A percentile compares a stretch with the other conserved stretches of the same genome.
phyloP scores from a whole-genome alignment of 441 rosid species.

The Sinapis alba region DNA sequence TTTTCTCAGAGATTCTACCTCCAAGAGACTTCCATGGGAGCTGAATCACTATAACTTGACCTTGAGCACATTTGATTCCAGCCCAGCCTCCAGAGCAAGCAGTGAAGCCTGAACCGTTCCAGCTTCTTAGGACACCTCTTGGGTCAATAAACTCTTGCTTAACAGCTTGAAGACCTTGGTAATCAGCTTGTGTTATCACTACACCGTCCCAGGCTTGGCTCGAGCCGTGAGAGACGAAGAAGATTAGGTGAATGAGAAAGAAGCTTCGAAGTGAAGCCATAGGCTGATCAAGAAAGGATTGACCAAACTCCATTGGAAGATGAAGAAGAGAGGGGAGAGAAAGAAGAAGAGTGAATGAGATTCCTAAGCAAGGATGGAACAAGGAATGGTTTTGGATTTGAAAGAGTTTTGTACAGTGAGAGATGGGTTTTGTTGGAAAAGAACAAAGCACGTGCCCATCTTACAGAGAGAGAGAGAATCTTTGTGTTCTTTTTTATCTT shows the following conservation, averaged over 20 bases:
- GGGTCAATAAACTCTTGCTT: conserved; percentile 67
- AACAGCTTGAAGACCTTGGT: conserved; percentile 65
- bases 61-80: conserved; percentile 89
- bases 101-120: conserved; percentile 74
- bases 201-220: conserved; percentile 75
- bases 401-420: conserved; percentile 48
- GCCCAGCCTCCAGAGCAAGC: conserved; percentile 90
- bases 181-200: conserved; percentile 68
- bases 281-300: background rate
- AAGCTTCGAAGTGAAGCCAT: background rate
- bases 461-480: conserved; percentile 39
- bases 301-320: background rate
- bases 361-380: conserved; percentile 37
- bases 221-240: conserved; percentile 34
- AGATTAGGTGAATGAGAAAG: conserved; percentile 29
- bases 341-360: background rate
- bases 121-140: conserved; percentile 67
- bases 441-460: conserved; percentile 54
- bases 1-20: conserved; percentile 71
- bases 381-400: conserved; percentile 21
- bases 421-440: conserved; percentile 35
- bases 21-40: conserved; percentile 90
- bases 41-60: conserved; percentile 76
- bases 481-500: conserved; percentile 30
- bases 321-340: background rate